Evolutionary conservation across 148 eudicot genomes (phyloP), one percentile per base, ranked within the genome.

Genomic region (Fagopyrum esculentum): DNA sequence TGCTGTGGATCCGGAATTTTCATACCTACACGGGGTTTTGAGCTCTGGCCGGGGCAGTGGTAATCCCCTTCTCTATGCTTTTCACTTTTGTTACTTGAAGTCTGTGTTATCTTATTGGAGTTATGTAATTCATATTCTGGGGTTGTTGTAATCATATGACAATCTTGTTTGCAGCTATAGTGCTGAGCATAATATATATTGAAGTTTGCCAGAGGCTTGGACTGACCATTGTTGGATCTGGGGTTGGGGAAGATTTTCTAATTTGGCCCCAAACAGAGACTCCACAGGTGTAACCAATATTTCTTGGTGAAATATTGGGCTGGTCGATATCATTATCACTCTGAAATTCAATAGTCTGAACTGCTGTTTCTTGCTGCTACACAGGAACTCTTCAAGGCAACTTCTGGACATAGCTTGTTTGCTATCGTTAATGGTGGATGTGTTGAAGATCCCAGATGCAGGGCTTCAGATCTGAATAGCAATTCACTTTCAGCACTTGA

Each of bases 191-290:
- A 59, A 91, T 93, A 56, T 93, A 93, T 64, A 86, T 91, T 76
- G 98, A 93, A 78, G 91, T 93, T 81, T 91, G 98, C 80, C 94
- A 82, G 77, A 89, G 97, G 85, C 98, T 93, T 81, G 91, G 93
- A 81, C 83, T 93, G 81, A 89, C 88, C 52, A 87, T 93, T 78
- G 82, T 93, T 75, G 98, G 98, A 80, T 91, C 98, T 83, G 89
- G 90, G 78, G 97, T 93, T 75, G 98, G 97, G 77, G 94, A 91
- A 81, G 97, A 93, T 73, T 93, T 89, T 82, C 79, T 93, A 82
- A 93, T 93, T 84, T 93, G 98, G 98, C 98, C 98, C 78, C 89
- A 80, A 75, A 88, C 88, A 8, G 90, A 83, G 78, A 91, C 86
- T 79, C 92, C 92, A 22, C 92, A 89, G 94, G 98, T 93, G 59